Base-by-base conservation (phyloP, 441 rosid species). In the Euphorbia schlechtendalii region DNA sequence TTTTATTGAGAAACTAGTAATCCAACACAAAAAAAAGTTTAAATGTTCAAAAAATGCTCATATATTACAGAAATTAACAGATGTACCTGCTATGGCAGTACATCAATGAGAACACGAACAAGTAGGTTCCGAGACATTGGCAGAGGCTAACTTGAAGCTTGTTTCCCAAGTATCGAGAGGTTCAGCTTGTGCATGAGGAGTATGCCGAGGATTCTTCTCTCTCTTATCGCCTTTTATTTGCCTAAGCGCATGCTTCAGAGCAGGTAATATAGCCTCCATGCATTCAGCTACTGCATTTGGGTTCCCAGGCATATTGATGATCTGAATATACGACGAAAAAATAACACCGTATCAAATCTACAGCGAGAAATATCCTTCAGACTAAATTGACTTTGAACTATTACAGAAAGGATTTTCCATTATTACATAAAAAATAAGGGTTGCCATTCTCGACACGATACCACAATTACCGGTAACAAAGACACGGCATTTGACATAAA, bases 221-320 rank as follows among this genome's bases (percentile, higher is more conserved):
- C 91, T 78, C 79, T 94, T 94, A 79, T 87, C 96, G 28, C 98
- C 99, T 71, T 79, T 91, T 52, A 84, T 84, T 84, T 94, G 99
- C 83, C 83, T 93, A 32, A 93, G 51, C 0, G 95, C 97, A 28
- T 94, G 99, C 78, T 91, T 94, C 28, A 91, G 92, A 2, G 92
- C 87, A 0, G 96, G 96, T 70, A 94, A 59, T 73, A 94, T 71
- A 22, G 99, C 94, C 67, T 89, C 96, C 96, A 87, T 85, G 78
- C 98, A 94, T 78, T 94, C 99, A 0, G 86, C 94, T 22, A 80
- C 96, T 0, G 96, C 98, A 62, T 94, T 91, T 34, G 99, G 99
- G 76, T 94, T 94, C 63, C 98, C 98, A 3, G 98, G 96, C 99
- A 89, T 89, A 80, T 91, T 91, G 83, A 94, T 91, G 36, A 94